Base-by-base conservation (phyloP, 78 protist species). In the Speleostelium caveatum region DNA sequence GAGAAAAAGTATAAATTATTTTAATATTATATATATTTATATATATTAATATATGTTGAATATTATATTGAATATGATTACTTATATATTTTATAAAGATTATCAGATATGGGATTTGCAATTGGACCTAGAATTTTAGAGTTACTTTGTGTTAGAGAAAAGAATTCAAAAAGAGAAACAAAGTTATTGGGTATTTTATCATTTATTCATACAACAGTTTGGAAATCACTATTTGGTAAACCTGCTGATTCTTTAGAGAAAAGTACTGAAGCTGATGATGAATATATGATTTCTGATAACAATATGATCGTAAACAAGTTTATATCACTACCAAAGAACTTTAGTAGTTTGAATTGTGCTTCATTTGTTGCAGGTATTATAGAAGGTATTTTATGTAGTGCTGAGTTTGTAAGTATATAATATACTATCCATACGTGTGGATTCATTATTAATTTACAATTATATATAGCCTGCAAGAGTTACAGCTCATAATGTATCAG, bases 121-220 rank as follows among this genome's bases (percentile, higher is more conserved):
- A 90, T 97, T 38, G 98, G 98, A 35, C 63, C 92, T 14, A 89
- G 98, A 26, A 59, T 88, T 69, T 62, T 95, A 16, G 98, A 97
- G 33, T 86, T 97, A 71, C 36, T 78, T 6, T 30, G 36, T 28
- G 67, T 60, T 10, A 77, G 98, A 22, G 97, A 94, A 28, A 83
- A 77, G 59, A 75, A 85, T 58, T 56, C 87, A 45, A 85, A 87
- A 60, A 59, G 98, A 26, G 98, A 97, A 65, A 97, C 97, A 5
- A 62, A 90, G 63, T 61, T 97, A 28, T 51, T 95, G 24, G 80
- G 89, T 58, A 92, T 95, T 19, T 94, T 97, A 33, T 74, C 94
- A 35, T 95, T 89, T 73, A 92, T 97, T 14, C 59, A 83, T 42
- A 61, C 86, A 26, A 73, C 89, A 12, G 94, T 97, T 32, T 97